Base-by-base conservation (phyloP, 768 basidiomycete species). In the Naganishia antarctica region DNA sequence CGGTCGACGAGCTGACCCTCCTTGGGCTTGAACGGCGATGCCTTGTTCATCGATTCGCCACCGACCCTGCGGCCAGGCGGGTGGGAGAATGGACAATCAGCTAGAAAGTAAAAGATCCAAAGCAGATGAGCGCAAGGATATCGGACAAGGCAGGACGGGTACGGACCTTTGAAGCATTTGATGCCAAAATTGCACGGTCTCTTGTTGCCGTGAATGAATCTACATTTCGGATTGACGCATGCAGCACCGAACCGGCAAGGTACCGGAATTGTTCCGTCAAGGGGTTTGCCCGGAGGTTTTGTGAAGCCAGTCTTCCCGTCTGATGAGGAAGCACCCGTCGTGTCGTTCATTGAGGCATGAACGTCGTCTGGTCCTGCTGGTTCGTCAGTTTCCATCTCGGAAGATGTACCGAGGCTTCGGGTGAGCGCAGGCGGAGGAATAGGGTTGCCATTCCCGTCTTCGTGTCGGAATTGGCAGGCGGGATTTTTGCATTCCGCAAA, bases 61-160 rank as follows among this genome's bases (percentile, higher is more conserved):
- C 37, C 26, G 9, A 62, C 15, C 28, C 47, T 61, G n/a, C 65
- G 60, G 12, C 51, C 66, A 2, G 89, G 85, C 0, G 94, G 94
- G 74, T 99, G 94, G 67, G 89, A 85, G 82, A 87, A 99, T n/a
- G 85, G 78, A 76, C 94, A 98, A 67, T 85, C 83, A 34, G 86
- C 85, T 80, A 64, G 0, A n/a, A 32, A 46, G 16, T 23, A 18
- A 44, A 9, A 51, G 21, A 18, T 40, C 16, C 25, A 40, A 31
- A 21, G 12, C 9, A 25, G 23, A 29, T 32, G n/a, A 26, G 31
- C 21, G 29, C 44, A 49, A 61, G 34, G 26, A 63, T 50, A 40
- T 7, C 21, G 31, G 13, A 58, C 3, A 23, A 23, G 21, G 23
- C 26, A n/a, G 2, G 59, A 25, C 16, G 21, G 40, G 7, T 13